Conservation (phyloP, 2,329 filamentous ascomycete species). For the Ceratocystis eucalypticola region DNA sequence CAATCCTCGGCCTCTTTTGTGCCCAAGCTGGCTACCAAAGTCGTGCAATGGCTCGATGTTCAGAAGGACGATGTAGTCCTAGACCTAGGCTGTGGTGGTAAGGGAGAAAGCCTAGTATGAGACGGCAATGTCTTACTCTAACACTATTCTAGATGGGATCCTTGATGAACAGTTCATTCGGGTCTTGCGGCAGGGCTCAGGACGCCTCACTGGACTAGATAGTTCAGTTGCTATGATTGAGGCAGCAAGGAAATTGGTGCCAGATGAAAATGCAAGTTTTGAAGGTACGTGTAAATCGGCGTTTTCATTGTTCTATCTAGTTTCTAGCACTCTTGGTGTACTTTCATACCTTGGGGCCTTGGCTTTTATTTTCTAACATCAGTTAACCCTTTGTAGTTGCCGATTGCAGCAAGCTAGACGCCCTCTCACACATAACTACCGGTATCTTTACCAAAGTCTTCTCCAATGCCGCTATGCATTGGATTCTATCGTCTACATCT, state of each 20-base stretch:
- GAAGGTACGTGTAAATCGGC: constrained; percentile 26
- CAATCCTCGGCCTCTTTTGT: constrained; percentile 50
- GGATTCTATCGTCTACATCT: constrained; percentile 40
- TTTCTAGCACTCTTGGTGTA: background rate
- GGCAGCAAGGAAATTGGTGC: constrained; percentile 33
- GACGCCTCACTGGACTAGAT: constrained; percentile 44
- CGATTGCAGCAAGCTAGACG: constrained; percentile 10
- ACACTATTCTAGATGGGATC: constrained; percentile 36
- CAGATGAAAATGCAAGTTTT: constrained; percentile 31
- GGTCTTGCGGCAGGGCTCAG: constrained; percentile 33
- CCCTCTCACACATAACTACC: background rate
- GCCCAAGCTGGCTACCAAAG: constrained; percentile 45
- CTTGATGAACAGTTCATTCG: constrained; percentile 41
- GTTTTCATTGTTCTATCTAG: too few relatives aligned
- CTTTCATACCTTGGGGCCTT: too few relatives aligned
- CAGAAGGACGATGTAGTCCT: constrained; percentile 44
- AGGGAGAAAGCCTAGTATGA: background rate
- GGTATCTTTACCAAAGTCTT: constrained; percentile 42
- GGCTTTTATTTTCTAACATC: background rate
- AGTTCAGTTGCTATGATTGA: constrained; percentile 46
- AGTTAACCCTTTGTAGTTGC: background rate
- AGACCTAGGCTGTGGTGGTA: constrained; percentile 51
- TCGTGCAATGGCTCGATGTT: constrained; percentile 45
- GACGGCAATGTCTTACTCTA: background rate
- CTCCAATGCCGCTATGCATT: constrained; percentile 54